Base-by-base conservation (phyloP, 2,329 filamentous ascomycete species). In the Colletotrichum noveboracense region DNA sequence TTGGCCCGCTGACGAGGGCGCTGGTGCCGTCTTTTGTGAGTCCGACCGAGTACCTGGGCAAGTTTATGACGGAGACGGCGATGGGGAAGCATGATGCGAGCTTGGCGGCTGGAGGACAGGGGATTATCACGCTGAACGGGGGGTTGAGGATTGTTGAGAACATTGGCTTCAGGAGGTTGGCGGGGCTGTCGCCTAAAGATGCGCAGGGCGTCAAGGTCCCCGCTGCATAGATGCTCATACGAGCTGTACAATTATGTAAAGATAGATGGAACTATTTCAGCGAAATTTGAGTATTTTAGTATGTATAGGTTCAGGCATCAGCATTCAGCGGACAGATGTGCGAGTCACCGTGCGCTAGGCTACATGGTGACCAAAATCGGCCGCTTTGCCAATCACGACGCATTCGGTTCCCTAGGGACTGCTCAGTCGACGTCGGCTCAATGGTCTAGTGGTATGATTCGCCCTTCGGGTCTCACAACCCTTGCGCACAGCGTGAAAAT, bases 21-120 rank as follows among this genome's bases (percentile, higher is more conserved):
- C 52, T 79, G 9, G 76, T 71, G 21, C 79, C 77, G 28, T 77
- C 80, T 16, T 58, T 77, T 2, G 81, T 83, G 62, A 86, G 86
- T 62, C 88, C 89, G 7, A 90, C 89, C 2, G 80, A 82, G 55
- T 80, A 82, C 2, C 80, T 90, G 30, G 88, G 88, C 2, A 75
- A 78, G 14, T 88, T 89, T 34, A 66, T 90, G 75, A 82, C 85
- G 0, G 84, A 86, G 76, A 81, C 88, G 83, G 88, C 88, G 0
- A 85, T 87, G 83, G 88, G 88, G 1, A 81, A 78, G 76, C 83
- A 82, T 62, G 82, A 83, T 14, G 70, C 61, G 21, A 68, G 73
- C 52, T 34, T 81, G 73, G 70, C 78, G 70, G 76, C 76, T 6
- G 78, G 80, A 14, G 83, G 81, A 0, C 71, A 78, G 6, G 83